Evolutionary conservation across 1,139 yeast species (phyloP), one percentile per base, ranked within the genome.

Genomic region (Meyerozyma sp.): DNA sequence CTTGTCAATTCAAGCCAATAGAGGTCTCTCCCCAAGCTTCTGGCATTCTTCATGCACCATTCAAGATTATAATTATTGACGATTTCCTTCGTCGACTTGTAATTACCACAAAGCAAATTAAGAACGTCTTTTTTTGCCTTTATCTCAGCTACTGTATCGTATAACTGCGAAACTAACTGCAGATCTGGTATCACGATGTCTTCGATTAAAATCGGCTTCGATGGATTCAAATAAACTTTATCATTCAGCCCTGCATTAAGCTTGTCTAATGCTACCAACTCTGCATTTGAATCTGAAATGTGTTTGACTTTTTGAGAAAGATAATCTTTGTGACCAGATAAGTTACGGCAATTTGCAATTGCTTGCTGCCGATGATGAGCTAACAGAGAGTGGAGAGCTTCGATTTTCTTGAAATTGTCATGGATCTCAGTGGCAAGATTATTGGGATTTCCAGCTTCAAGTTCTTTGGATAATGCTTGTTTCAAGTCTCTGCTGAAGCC

Each of bases 11-110:
- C 75, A 16, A 70, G 54, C 77, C 78, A 73, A 40, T 89, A 90
- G 56, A 86, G 85, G 37, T 88, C 91, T 47, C 96, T 70, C 0
- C 94, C 91, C 28, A 87, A 65, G 27, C 75, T 72, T 47, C 96
- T 64, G 0, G 81, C 75, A 23, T 78, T 71, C 58, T 73, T 70
- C 47, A 82, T 70, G 55, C 84, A 82, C 8, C 61, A 55, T n/a
- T 79, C 84, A 39, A 84, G 48, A 10, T 57, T 62, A 1, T 51
- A 49, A 49, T 73, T 68, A 44, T 59, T 66, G 26, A 73, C 63
- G 4, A 70, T 42, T 47, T 72, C 77, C 5, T 55, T 49, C 44
- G 63, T 63, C 3, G 59, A 50, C 4, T 58, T 54, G 46, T 66
- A 77, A 8, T 80, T 75, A 21, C 83, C 80, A 9, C 81, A 75